Base-by-base conservation (phyloP, 345 rosid species). In the Eucalyptus polyanthemos region DNA sequence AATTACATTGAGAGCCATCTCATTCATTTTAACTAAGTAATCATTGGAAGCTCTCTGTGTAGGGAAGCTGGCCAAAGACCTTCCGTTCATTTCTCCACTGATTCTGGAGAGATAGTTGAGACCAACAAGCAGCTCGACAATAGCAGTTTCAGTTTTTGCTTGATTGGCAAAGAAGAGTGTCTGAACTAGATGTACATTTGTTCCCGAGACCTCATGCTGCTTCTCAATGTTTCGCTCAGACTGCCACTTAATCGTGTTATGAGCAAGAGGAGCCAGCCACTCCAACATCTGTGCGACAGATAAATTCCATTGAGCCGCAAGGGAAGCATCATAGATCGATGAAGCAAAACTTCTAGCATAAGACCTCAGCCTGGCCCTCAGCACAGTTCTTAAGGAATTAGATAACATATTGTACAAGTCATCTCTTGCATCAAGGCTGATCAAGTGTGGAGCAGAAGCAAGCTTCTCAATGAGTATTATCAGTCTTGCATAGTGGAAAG, bases 181-280 rank as follows among this genome's bases (percentile, higher is more conserved):
- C 92, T 94, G 97, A 86, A 95, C 93, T 88, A 95, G 90, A 90
- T 94, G 94, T 89, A 95, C 93, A 86, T 92, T 93, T 42, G 92
- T 88, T 72, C 92, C 86, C 4, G 93, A 93, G 87, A 90, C 91
- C 89, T 91, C 92, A 31, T 89, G 91, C 45, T 93, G 94, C 88
- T 93, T 93, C 94, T 94, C 97, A 67, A 96, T 92, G 85, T 91
- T 94, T 27, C 89, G 93, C 86, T 93, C 96, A 0, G 95, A 93
- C 86, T 94, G 96, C 96, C 96, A 96, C 91, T 92, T 93, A 42
- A 93, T 90, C 62, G 81, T 95, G 90, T 93, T 92, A 90, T 92
- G 97, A 54, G 95, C 98, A 56, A 96, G 91, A 14, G 96, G 96
- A 89, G 92, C 89, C 90, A 95, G 86, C 97, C 97, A 96, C 6